A percentile compares a stretch with the other conserved stretches of the same genome.
phyloP scores from a whole-genome alignment of 2,329 filamentous ascomycete genomes.

The Talaromyces sp. region DNA sequence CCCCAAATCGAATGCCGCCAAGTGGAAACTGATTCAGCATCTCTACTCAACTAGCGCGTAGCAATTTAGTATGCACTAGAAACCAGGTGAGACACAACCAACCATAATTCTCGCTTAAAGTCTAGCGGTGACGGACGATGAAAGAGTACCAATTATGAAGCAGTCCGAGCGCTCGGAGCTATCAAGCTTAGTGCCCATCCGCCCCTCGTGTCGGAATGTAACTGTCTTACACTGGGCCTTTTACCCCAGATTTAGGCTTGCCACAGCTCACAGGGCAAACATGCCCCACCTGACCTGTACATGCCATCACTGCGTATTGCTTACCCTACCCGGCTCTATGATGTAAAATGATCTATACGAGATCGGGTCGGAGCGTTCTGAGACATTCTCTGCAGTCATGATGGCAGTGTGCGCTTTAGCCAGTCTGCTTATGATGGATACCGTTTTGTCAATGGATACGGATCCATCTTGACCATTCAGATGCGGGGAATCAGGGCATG shows the following conservation, averaged over 20 bases:
- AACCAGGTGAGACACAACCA: slow-evolving; percentile 22
- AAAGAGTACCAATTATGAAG: background rate
- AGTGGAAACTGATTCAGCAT: background rate
- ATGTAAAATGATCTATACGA: background rate
- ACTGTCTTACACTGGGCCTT: slow-evolving; percentile 23
- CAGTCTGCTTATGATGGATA: background rate
- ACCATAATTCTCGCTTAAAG: slow-evolving; percentile 10
- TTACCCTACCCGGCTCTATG: background rate
- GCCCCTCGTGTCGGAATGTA: slow-evolving; percentile 18
- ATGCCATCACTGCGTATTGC: background rate
- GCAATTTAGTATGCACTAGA: no score
- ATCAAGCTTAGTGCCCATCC: background rate
- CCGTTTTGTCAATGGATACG: no score
- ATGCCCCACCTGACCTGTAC: no score
- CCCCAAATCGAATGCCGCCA: no score
- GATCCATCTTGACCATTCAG: no score
- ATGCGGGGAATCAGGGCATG: background rate
- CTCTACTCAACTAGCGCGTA: no score
- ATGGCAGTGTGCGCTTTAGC: background rate
- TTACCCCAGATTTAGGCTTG: slow-evolving; percentile 11
- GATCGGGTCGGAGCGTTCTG: slow-evolving; percentile 10
- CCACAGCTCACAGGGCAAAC: slow-evolving; percentile 1
- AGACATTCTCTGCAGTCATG: slow-evolving; percentile 14
- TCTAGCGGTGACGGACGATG: slow-evolving; percentile 5
- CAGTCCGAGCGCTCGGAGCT: background rate